These are phyloP conservation scores for Geranium rotundifolium DNA, from an alignment of 345 rosid species.

Conservation along the genomic window DNA sequence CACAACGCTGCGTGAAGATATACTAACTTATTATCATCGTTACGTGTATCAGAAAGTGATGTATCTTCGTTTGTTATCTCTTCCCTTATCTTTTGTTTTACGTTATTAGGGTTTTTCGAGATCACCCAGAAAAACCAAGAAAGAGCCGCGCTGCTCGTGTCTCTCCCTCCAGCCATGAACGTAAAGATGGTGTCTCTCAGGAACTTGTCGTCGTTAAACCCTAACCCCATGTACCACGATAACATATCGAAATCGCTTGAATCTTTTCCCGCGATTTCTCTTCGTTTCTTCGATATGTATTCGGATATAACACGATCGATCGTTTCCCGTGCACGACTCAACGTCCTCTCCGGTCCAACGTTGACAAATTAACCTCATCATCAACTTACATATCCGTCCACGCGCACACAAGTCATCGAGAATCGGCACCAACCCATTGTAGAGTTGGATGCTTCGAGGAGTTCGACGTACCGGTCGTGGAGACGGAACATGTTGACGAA, in stretches of 20 bases:
- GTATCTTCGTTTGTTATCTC: conserved; percentile 20
- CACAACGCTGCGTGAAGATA: conserved; percentile 31
- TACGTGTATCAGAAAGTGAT: too few relatives aligned
- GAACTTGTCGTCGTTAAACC: conserved; percentile 23
- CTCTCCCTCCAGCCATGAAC: conserved; percentile 49
- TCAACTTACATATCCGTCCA: conserved; percentile 30
- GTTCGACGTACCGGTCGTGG: too few relatives aligned
- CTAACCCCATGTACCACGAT: conserved; percentile 19
- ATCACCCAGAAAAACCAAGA: conserved; percentile 45
- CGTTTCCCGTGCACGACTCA: conserved; percentile 15
- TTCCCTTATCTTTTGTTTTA: conserved; percentile 22
- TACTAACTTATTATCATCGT: too few relatives aligned
- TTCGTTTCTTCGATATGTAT: conserved; percentile 13
- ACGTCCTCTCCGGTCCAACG: conserved; percentile 26
- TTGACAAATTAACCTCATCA: conserved; percentile 29
- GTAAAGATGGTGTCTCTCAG: conserved; percentile 34
- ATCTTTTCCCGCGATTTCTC: too few relatives aligned
- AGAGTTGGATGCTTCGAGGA: not conserved
- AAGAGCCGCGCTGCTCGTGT: conserved; percentile 22
- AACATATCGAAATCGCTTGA: conserved; percentile 30
- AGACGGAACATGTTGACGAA: too few relatives aligned
- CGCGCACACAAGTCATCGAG: conserved; percentile 23
- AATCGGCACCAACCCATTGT: conserved; percentile 28
- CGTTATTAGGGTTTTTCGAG: conserved; percentile 15
- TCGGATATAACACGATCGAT: conserved; percentile 12